A percentile compares a stretch with the other conserved stretches of the same genome.
Evolutionary conservation across 2,329 filamentous ascomycete genomes (phyloP).

Genomic region (Aspergillus sclerotialis): DNA sequence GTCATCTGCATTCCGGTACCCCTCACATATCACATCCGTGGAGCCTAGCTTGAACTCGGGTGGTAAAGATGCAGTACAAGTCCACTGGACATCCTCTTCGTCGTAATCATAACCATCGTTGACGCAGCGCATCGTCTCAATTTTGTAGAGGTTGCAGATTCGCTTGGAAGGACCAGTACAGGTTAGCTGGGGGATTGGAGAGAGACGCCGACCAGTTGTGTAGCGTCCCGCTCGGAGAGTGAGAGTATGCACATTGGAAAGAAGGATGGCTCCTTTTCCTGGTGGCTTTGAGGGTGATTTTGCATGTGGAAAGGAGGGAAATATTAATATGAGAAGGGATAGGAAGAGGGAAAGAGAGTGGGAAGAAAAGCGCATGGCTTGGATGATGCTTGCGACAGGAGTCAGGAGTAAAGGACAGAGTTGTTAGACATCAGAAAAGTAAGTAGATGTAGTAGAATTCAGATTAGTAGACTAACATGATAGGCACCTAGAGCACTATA

Average conservation of each 20-base stretch:
- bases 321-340: constrained; percentile 13
- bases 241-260: constrained; percentile 65
- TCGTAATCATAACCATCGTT: constrained; percentile 79
- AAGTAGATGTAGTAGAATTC: no score
- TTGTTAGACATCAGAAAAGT: no score
- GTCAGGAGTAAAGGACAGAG: not conserved
- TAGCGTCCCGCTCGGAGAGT: constrained; percentile 63
- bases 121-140: constrained; percentile 82
- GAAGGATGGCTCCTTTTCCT: constrained; percentile 47
- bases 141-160: constrained; percentile 61
- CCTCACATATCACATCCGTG: constrained; percentile 90
- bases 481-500: no score
- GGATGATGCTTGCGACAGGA: not conserved
- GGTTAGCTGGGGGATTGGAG: constrained; percentile 68
- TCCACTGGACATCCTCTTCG: constrained; percentile 80
- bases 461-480: no score
- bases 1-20: constrained; percentile 70
- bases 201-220: constrained; percentile 69
- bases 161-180: constrained; percentile 61
- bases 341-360: constrained; percentile 11
- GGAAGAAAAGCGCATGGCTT: constrained; percentile 15
- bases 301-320: constrained; percentile 12
- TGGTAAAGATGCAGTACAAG: constrained; percentile 63
- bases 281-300: constrained; percentile 24
- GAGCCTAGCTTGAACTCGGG: constrained; percentile 66